phyloP scores from a whole-genome alignment of 768 basidiomycete species.

The Leccinellum rugosiceps region DNA sequence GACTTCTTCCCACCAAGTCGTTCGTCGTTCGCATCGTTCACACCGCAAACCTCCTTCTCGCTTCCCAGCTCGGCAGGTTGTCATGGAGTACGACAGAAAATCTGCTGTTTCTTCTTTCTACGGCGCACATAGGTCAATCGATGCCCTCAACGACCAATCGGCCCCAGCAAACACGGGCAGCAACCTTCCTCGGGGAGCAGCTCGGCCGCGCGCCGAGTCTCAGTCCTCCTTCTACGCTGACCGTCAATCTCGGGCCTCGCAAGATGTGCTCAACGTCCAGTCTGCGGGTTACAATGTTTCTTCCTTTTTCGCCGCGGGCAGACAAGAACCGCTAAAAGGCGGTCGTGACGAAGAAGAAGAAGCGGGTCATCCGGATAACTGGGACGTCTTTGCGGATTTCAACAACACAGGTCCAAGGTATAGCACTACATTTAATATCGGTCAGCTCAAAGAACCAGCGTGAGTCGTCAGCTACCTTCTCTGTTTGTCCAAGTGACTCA shows the following conservation, averaged over 20 bases:
- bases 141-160: slow-evolving; percentile 54
- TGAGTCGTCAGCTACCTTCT: slow-evolving; percentile 29
- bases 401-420: slow-evolving; percentile 83
- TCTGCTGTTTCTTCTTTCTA: slow-evolving; percentile 82
- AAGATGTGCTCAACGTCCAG: slow-evolving; percentile 46
- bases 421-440: slow-evolving; percentile 54
- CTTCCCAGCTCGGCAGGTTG: slow-evolving; percentile 1
- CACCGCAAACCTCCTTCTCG: background rate
- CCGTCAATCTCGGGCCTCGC: slow-evolving; percentile 38
- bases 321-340: slow-evolving; percentile 75
- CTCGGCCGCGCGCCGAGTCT: slow-evolving; percentile 57
- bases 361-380: slow-evolving; percentile 41
- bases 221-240: slow-evolving; percentile 65
- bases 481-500: slow-evolving; percentile 1
- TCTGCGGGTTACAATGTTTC: slow-evolving; percentile 72
- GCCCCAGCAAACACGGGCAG: slow-evolving; percentile 17
- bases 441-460: slow-evolving; percentile 43
- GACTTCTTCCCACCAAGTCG: slow-evolving; percentile 9
- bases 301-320: slow-evolving; percentile 65
- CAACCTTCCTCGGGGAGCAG: slow-evolving; percentile 28
- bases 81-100: slow-evolving; percentile 76
- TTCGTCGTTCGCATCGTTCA: background rate
- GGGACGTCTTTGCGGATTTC: slow-evolving; percentile 88
- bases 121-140: slow-evolving; percentile 57
- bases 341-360: slow-evolving; percentile 71